Evolutionary conservation across 768 basidiomycete species (phyloP).

Genomic region (Kwoniella botswanensis): DNA sequence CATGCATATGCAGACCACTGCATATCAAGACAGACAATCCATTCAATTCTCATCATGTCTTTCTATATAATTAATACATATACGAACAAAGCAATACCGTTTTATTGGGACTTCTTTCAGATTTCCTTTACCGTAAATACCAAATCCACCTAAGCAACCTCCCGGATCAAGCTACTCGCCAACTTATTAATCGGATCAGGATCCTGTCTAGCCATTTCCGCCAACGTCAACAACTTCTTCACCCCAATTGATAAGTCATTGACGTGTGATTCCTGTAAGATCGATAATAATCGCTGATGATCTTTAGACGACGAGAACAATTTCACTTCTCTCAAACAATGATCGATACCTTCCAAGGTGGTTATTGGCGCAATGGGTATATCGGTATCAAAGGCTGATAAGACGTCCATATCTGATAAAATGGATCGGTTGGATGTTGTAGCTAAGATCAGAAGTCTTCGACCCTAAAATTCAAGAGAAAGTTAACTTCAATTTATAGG

Average conservation of each 20-base stretch:
- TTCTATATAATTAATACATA: not conserved
- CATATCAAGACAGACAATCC: not conserved
- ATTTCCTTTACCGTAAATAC: not conserved
- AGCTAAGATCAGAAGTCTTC: slow-evolving; percentile 86
- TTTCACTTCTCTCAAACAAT: slow-evolving; percentile 76
- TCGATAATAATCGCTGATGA: slow-evolving; percentile 66
- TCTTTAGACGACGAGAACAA: slow-evolving; percentile 68
- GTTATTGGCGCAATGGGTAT: slow-evolving; percentile 82
- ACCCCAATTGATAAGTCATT: slow-evolving; percentile 79
- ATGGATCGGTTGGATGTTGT: slow-evolving; percentile 88
- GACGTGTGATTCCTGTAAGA: slow-evolving; percentile 78
- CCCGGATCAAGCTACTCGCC: slow-evolving; percentile 53
- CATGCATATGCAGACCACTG: not conserved
- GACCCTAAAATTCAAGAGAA: slow-evolving; percentile 65
- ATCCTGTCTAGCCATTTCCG: slow-evolving; percentile 98
- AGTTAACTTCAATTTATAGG: not conserved
- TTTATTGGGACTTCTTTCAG: not conserved
- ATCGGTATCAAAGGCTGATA: slow-evolving; percentile 87
- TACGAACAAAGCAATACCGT: not conserved
- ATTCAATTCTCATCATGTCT: not conserved
- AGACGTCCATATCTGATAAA: slow-evolving; percentile 82
- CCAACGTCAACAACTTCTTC: slow-evolving; percentile 85
- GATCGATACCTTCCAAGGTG: slow-evolving; percentile 71
- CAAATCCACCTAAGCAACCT: slow-evolving; percentile 30
- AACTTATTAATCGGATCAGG: slow-evolving; percentile 72